A percentile compares a stretch with the other conserved stretches of the same genome.
These are phyloP conservation scores for Tagetes patula DNA, from an alignment of 129 eudicot species.

Conservation along the genomic window DNA sequence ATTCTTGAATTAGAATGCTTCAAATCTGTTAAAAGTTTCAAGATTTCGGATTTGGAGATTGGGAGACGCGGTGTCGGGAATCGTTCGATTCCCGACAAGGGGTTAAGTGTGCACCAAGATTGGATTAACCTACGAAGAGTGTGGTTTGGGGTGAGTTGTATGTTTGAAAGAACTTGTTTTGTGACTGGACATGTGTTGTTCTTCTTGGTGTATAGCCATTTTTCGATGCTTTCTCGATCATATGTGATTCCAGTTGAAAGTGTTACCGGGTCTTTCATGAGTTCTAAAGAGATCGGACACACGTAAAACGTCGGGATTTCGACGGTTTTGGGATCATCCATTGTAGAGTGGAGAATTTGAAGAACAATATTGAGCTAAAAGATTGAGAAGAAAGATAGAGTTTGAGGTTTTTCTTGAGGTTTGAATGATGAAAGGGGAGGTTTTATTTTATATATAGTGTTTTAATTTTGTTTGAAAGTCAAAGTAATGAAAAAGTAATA, in stretches of 20 bases:
- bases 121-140: slow-evolving; percentile 58
- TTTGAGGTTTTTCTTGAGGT: slow-evolving; percentile 5
- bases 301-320: slow-evolving; percentile 61
- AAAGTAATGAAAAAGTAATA: slow-evolving; percentile 35
- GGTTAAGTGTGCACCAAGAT: slow-evolving; percentile 64
- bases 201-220: slow-evolving; percentile 49
- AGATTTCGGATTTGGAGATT: slow-evolving; percentile 39
- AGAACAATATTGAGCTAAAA: not conserved
- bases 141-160: slow-evolving; percentile 54
- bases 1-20: slow-evolving; percentile 28
- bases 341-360: not conserved
- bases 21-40: slow-evolving; percentile 52
- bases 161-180: slow-evolving; percentile 36
- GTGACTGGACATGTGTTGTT: slow-evolving; percentile 57
- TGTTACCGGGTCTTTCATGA: slow-evolving; percentile 73
- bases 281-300: slow-evolving; percentile 64
- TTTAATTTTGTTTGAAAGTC: slow-evolving; percentile 25
- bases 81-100: slow-evolving; percentile 51
- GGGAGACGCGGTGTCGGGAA: slow-evolving; percentile 53
- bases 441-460: slow-evolving; percentile 13
- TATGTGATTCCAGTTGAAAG: slow-evolving; percentile 60
- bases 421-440: slow-evolving; percentile 19
- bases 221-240: slow-evolving; percentile 63
- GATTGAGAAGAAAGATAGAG: slow-evolving; percentile 20
- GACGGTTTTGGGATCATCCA: slow-evolving; percentile 37